Evolutionary conservation across 1,284 basidiomycete genomes (phyloP).

Genomic region (Cryptococcus neoformans): DNA sequence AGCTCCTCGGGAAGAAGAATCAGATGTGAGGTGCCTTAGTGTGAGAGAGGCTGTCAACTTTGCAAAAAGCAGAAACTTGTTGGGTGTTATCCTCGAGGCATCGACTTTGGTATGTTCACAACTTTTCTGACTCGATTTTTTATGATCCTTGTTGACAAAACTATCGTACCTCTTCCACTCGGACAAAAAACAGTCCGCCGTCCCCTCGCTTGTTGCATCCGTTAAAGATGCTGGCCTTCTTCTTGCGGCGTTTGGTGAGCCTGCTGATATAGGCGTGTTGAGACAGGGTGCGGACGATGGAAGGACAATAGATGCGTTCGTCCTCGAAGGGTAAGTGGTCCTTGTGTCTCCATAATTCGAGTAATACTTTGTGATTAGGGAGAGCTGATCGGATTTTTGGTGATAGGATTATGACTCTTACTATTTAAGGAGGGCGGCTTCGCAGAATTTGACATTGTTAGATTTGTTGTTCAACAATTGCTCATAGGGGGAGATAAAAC

Average conservation of each 20-base stretch:
- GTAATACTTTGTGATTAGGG: background rate
- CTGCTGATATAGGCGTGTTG: constrained; percentile 50
- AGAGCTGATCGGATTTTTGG: background rate
- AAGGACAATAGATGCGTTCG: constrained; percentile 46
- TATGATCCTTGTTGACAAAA: background rate
- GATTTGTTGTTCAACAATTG: too few relatives aligned
- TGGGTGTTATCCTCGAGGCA: constrained; percentile 91
- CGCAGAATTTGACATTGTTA: too few relatives aligned
- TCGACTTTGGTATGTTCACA: constrained; percentile 66
- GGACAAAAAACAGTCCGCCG: background rate
- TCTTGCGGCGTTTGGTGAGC: constrained; percentile 70
- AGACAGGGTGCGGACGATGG: constrained; percentile 39
- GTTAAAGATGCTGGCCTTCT: constrained; percentile 86
- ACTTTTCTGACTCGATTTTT: background rate
- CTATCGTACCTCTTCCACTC: background rate
- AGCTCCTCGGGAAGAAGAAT: constrained; percentile 48
- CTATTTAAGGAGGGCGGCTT: constrained; percentile 14
- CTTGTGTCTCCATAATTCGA: background rate
- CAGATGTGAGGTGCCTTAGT: constrained; percentile 60
- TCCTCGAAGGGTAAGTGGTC: constrained; percentile 42
- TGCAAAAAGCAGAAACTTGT: constrained; percentile 86
- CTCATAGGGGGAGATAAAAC: too few relatives aligned
- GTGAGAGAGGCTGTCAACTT: constrained; percentile 92
- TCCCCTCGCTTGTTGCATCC: constrained; percentile 74
- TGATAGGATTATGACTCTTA: constrained; percentile 30